A percentile compares a stretch with the other conserved stretches of the same genome.
These are phyloP conservation scores for Coffea humblotiana DNA, from an alignment of 305 asterid species.

Conservation along the genomic window DNA sequence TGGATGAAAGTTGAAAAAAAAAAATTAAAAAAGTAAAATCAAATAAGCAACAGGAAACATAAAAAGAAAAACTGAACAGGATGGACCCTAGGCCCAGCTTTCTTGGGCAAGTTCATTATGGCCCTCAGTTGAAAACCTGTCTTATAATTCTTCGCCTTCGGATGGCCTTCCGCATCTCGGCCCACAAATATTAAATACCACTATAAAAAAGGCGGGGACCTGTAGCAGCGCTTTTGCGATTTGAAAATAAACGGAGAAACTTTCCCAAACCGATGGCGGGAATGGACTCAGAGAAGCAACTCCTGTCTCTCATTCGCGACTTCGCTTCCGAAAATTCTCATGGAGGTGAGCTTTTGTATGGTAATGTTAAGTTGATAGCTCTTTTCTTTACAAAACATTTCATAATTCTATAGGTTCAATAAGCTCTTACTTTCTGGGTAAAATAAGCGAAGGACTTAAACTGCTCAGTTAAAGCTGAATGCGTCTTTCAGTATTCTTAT, in stretches of 20 bases:
- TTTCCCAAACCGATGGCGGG: conserved; percentile 64
- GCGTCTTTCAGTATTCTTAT: background rate
- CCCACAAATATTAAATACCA: too few relatives aligned
- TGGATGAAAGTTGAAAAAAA: too few relatives aligned
- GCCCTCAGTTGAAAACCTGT: too few relatives aligned
- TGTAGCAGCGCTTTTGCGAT: background rate
- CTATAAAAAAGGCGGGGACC: background rate
- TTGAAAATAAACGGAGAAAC: background rate
- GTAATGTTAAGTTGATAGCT: background rate
- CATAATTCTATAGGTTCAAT: background rate
- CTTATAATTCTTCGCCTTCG: too few relatives aligned
- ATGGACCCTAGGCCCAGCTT: too few relatives aligned
- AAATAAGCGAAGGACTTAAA: background rate
- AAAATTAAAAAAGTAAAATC: too few relatives aligned
- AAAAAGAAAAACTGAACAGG: too few relatives aligned
- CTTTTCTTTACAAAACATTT: background rate
- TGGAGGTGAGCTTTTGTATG: conserved; percentile 48
- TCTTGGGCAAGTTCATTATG: too few relatives aligned
- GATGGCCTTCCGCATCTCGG: too few relatives aligned
- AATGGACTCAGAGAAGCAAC: conserved; percentile 61
- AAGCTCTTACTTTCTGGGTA: background rate
- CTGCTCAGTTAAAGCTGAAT: background rate
- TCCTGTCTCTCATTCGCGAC: conserved; percentile 69
- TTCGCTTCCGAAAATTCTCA: conserved; percentile 67
- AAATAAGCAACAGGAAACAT: too few relatives aligned